Percentiles rank a stretch among this genome's conserved stretches.
Conservation (phyloP, 192 early-diverging fungal genomes). For the Entomortierella lignicola region DNA sequence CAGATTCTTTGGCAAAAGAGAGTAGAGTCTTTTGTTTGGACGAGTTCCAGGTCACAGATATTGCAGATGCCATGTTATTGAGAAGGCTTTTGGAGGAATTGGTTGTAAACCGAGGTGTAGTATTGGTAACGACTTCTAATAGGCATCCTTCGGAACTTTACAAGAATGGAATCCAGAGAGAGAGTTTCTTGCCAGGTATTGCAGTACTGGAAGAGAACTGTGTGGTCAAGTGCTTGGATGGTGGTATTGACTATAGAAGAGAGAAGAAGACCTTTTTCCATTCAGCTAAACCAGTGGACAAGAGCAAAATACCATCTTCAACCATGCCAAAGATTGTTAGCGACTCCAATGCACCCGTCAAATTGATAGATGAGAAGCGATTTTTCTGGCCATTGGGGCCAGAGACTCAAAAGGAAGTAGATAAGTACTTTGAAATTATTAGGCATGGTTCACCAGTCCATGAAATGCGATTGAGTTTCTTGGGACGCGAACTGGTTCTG, state of each 20-base stretch:
- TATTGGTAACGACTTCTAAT: conserved; percentile 94
- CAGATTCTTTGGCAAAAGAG: conserved; percentile 82
- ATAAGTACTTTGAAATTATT: conserved; percentile 38
- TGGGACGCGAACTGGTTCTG: conserved; percentile 78
- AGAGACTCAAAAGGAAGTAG: conserved; percentile 60
- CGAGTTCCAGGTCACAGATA: conserved; percentile 98
- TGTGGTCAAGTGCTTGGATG: conserved; percentile 84
- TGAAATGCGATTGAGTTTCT: conserved; percentile 71
- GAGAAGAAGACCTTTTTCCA: conserved; percentile 51
- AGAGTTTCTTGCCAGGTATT: conserved; percentile 93
- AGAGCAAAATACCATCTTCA: conserved; percentile 9
- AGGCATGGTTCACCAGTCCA: conserved; percentile 38
- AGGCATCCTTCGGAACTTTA: conserved; percentile 93
- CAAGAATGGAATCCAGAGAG: conserved; percentile 95
- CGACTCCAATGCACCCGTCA: conserved; percentile 4
- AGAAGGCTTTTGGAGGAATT: conserved; percentile 85
- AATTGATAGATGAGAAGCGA: conserved; percentile 66
- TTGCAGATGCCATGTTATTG: conserved; percentile 96
- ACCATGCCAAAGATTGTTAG: conserved; percentile 36
- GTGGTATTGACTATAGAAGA: conserved; percentile 92
- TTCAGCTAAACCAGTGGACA: conserved; percentile 38
- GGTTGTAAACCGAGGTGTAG: conserved; percentile 81
- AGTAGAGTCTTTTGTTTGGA: conserved; percentile 95
- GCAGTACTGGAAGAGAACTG: conserved; percentile 85
- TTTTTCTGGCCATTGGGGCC: conserved; percentile 77